Conservation (phyloP, 2,329 filamentous ascomycete species). For the Balansia obtecta region DNA sequence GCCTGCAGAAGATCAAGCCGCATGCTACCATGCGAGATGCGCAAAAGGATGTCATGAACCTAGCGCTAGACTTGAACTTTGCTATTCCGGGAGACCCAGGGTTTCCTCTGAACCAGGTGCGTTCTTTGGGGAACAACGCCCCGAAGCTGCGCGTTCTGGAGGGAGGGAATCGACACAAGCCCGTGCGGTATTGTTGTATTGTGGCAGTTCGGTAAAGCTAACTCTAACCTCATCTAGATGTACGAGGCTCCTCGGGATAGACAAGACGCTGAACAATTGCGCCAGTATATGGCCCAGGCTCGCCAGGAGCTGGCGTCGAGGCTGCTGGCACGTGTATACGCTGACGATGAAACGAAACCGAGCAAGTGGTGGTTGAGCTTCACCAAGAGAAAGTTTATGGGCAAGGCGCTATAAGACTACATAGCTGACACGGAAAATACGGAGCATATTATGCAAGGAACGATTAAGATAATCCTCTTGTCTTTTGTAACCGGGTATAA, state of each 20-base stretch:
- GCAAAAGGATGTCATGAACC: slow-evolving; percentile 70
- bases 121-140: slow-evolving; percentile 6
- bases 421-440: background rate
- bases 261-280: slow-evolving; percentile 77
- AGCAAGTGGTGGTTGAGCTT: slow-evolving; percentile 97
- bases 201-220: background rate
- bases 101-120: slow-evolving; percentile 81
- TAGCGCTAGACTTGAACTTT: slow-evolving; percentile 87
- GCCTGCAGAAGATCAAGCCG: slow-evolving; percentile 76
- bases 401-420: slow-evolving; percentile 61
- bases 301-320: slow-evolving; percentile 79
- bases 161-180: too few species aligned
- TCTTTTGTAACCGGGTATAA: background rate
- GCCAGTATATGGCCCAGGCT: slow-evolving; percentile 85
- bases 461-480: too few species aligned
- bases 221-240: slow-evolving; percentile 35
- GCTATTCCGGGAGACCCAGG: slow-evolving; percentile 85
- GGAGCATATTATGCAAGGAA: background rate
- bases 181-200: background rate
- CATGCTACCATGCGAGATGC: slow-evolving; percentile 47
- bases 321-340: slow-evolving; percentile 77
- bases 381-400: slow-evolving; percentile 99
- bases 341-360: slow-evolving; percentile 60
- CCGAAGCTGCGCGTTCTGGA: too few species aligned
- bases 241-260: slow-evolving; percentile 81